These are phyloP conservation scores for Kernera saxatilis DNA, from an alignment of 345 rosid species.

Conservation along the genomic window DNA sequence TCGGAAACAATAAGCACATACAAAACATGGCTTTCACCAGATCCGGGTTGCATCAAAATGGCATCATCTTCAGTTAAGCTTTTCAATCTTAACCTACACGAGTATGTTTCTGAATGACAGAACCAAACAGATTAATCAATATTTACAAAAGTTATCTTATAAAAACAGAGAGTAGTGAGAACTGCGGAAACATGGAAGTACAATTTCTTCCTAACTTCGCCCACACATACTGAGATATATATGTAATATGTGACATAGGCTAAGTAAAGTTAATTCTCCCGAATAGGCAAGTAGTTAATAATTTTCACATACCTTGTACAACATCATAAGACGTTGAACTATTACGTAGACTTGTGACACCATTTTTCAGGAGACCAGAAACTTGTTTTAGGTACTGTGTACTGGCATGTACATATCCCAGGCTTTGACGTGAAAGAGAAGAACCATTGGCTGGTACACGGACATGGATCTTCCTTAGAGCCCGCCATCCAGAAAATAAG, in stretches of 20 bases:
- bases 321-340: conserved; percentile 87
- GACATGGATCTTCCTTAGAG: conserved; percentile 58
- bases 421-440: conserved; percentile 83
- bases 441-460: conserved; percentile 65
- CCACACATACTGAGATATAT: background rate
- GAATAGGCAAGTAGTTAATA: background rate
- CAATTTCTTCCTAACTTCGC: background rate
- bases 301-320: conserved; percentile 58
- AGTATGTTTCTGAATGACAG: conserved; percentile 57
- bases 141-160: background rate
- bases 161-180: background rate
- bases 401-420: conserved; percentile 92
- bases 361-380: conserved; percentile 86
- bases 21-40: conserved; percentile 95
- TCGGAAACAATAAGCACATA: conserved; percentile 38
- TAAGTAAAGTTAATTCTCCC: background rate
- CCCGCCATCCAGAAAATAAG: conserved; percentile 63
- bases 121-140: background rate
- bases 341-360: conserved; percentile 83
- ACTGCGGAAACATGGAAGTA: background rate
- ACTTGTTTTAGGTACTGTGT: conserved; percentile 88
- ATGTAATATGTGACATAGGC: background rate
- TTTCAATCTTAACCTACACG: conserved; percentile 74
- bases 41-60: conserved; percentile 82
- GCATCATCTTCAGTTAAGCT: conserved; percentile 79